Conservation (phyloP, 2,329 filamentous ascomycete genomes). For the Xylaria sp. region DNA sequence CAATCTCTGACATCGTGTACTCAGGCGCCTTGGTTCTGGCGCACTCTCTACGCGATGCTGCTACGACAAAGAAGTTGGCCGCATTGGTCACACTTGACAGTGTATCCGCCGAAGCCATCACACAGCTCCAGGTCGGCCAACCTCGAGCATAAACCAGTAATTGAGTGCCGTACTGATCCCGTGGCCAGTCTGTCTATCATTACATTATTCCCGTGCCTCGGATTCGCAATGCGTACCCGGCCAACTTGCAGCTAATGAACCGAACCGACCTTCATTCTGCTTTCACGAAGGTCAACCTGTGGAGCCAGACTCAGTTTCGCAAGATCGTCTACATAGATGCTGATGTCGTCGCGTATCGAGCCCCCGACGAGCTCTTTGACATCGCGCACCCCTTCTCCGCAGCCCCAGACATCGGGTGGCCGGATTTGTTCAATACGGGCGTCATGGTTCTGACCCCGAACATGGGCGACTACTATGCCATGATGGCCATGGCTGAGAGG, state of each 20-base stretch:
- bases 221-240: conserved; percentile 76
- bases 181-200: conserved; percentile 76
- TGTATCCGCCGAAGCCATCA: conserved; percentile 75
- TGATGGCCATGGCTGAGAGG: conserved; percentile 80
- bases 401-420: conserved; percentile 96
- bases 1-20: conserved; percentile 24
- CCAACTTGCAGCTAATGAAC: conserved; percentile 90
- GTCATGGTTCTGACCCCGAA: conserved; percentile 91
- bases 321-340: conserved; percentile 95
- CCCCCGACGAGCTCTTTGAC: conserved; percentile 90
- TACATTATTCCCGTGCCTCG: conserved; percentile 83
- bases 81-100: conserved; percentile 82
- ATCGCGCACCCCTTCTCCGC: conserved; percentile 66
- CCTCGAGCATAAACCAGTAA: conserved; percentile 1
- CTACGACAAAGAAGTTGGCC: conserved; percentile 83
- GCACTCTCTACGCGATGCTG: conserved; percentile 91
- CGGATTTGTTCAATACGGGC: conserved; percentile 97
- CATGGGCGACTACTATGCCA: conserved; percentile 83
- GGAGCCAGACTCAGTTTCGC: conserved; percentile 87
- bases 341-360: conserved; percentile 87
- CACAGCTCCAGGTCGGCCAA: conserved; percentile 72
- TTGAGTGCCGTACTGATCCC: conserved; percentile 12
- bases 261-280: conserved; percentile 87
- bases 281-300: conserved; percentile 95
- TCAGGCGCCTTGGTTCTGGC: conserved; percentile 90